These are phyloP conservation scores for Leishmania martiniquensis DNA, from an alignment of 208 protist genomes.

Conservation along the genomic window DNA sequence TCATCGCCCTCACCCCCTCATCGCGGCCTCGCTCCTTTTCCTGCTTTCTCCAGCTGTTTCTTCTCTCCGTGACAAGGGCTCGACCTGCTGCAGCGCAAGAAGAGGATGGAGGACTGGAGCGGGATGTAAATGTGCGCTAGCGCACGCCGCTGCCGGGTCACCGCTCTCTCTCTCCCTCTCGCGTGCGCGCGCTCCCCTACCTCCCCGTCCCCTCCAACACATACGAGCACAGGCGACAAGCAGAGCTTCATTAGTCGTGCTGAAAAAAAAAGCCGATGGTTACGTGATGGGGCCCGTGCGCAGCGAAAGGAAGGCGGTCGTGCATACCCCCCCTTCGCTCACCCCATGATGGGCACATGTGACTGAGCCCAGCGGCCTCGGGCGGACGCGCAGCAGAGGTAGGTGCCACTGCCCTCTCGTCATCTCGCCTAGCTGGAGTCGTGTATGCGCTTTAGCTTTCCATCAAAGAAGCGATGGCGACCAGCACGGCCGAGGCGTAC, in stretches of 20 bases:
- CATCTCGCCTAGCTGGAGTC: constrained; percentile 1
- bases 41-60: neutral
- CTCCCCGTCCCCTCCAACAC: neutral
- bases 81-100: neutral
- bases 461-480: constrained; percentile 87
- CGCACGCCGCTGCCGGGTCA: neutral
- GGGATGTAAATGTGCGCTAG: neutral
- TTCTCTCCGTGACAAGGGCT: neutral
- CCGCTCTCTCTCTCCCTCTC: no score
- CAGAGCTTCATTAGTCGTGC: no score
- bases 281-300: neutral
- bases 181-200: neutral
- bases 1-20: neutral
- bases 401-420: neutral
- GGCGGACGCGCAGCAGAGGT: neutral
- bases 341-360: neutral
- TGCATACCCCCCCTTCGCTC: neutral
- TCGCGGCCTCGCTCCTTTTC: neutral
- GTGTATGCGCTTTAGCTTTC: constrained; percentile 79
- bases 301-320: neutral
- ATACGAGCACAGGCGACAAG: neutral
- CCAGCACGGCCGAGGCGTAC: constrained; percentile 84
- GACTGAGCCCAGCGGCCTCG: neutral
- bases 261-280: neutral
- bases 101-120: neutral